These are phyloP conservation scores for Neophaeococcomyces aloes DNA, from an alignment of 2,329 filamentous ascomycete species.

Conservation along the genomic window DNA sequence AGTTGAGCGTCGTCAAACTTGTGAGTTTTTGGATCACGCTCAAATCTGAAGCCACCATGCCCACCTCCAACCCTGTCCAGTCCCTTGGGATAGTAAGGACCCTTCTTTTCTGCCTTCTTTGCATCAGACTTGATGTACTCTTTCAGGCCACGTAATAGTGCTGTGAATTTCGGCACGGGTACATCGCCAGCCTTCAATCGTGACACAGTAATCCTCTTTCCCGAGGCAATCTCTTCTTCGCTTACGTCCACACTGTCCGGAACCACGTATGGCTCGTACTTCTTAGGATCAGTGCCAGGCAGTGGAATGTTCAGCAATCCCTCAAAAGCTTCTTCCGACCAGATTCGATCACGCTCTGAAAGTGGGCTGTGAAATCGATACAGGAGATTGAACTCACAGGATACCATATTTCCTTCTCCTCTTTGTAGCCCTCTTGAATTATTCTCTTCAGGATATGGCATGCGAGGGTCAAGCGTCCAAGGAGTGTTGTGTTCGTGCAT, in stretches of 20 bases:
- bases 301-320: slow-evolving; percentile 52
- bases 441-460: slow-evolving; percentile 50
- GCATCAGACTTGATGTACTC: no score
- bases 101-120: no score
- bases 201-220: no score
- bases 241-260: slow-evolving; percentile 53
- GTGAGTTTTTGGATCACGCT: slow-evolving; percentile 29
- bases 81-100: no score
- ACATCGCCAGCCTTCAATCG: no score
- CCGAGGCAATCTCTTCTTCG: no score
- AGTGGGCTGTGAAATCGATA: slow-evolving; percentile 82
- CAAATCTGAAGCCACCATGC: no score
- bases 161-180: no score
- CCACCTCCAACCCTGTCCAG: no score
- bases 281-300: slow-evolving; percentile 45
- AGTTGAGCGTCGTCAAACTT: slow-evolving; percentile 66
- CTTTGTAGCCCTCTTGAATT: slow-evolving; percentile 51
- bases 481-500: slow-evolving; percentile 61
- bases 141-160: no score
- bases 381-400: slow-evolving; percentile 76
- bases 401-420: slow-evolving; percentile 70
- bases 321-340: slow-evolving; percentile 62
- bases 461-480: slow-evolving; percentile 71
- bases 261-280: slow-evolving; percentile 53
- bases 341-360: slow-evolving; percentile 62